Base-by-base conservation (phyloP, 768 basidiomycete genomes). In the Kwoniella dejecticola region DNA sequence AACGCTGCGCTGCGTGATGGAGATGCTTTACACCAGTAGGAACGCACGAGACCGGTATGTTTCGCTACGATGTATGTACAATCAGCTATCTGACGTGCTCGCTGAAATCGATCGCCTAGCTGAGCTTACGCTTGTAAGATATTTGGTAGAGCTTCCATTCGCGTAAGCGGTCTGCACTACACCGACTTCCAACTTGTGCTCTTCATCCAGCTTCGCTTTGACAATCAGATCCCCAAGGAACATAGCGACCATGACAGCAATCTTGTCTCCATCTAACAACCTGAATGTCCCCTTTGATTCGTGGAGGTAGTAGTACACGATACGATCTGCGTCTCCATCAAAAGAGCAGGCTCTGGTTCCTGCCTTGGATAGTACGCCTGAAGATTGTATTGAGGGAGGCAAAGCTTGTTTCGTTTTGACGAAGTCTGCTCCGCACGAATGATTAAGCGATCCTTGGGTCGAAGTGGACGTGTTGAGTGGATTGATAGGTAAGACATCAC, bases 141-240 rank as follows among this genome's bases (percentile, higher is more conserved):
- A 98, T 77, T 88, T 90, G 12, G 96, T 99, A 0, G 95, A 97
- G 59, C 86, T 91, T 6, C 96, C 96, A 68, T 99, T 99, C 30
- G 96, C 96, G 78, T 99, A 99, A 2, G 96, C 96, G 0, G 96
- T 99, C 78, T 99, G 96, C 11, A 99, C 93, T 19, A 97, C 89
- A 30, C 96, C 96, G 26, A 97, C 89, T 76, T 88, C 86, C 65
- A 97, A 80, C 48, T 85, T 81, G 23, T 83, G 82, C 23, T 90
- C 89, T 44, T 83, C 82, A 27, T 89, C 87, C 41, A 98, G 81
- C 19, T 91, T 91, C 17, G 94, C 87, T 33, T 85, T 84, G 77
- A 87, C 89, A 68, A 95, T 89, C 13, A 95, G 84, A 59, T 92
- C 91, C 33, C 90, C 87, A 64, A 99, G 88, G 81, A 92, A 97